Evolutionary conservation across 2,329 filamentous ascomycete genomes (phyloP).

Genomic region (Trichoderma polysporum): DNA sequence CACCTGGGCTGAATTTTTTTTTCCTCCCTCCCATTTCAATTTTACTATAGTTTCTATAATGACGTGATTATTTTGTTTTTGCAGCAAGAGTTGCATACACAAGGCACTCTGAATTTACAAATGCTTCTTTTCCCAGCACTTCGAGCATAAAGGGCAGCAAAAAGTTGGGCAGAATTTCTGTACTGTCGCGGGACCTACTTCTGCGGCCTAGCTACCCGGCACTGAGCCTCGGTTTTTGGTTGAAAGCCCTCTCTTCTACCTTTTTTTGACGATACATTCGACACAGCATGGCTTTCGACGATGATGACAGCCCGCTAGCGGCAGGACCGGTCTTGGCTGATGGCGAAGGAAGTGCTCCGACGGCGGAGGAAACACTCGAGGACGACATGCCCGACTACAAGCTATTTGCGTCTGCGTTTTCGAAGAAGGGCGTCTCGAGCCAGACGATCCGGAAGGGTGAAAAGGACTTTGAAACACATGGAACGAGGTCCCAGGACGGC

Average conservation of each 20-base stretch:
- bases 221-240: not conserved
- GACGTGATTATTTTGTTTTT: not conserved
- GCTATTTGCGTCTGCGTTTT: constrained; percentile 58
- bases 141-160: not conserved
- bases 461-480: constrained; percentile 96
- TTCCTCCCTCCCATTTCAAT: not conserved
- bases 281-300: constrained; percentile 42
- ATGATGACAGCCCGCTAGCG: constrained; percentile 42
- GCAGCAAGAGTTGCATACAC: not conserved
- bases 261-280: not conserved
- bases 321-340: constrained; percentile 22
- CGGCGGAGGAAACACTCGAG: constrained; percentile 60
- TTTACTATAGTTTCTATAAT: not conserved
- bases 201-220: not conserved
- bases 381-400: constrained; percentile 88
- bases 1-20: not conserved
- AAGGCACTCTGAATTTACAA: not conserved
- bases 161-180: not conserved
- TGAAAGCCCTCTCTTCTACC: no score
- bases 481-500: constrained; percentile 75
- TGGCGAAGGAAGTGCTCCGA: constrained; percentile 31
- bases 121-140: not conserved
- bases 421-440: constrained; percentile 51
- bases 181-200: not conserved
- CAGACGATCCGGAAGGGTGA: constrained; percentile 85